phyloP scores from a whole-genome alignment of 495 filamentous ascomycete species.

The Penicillium lividum region DNA sequence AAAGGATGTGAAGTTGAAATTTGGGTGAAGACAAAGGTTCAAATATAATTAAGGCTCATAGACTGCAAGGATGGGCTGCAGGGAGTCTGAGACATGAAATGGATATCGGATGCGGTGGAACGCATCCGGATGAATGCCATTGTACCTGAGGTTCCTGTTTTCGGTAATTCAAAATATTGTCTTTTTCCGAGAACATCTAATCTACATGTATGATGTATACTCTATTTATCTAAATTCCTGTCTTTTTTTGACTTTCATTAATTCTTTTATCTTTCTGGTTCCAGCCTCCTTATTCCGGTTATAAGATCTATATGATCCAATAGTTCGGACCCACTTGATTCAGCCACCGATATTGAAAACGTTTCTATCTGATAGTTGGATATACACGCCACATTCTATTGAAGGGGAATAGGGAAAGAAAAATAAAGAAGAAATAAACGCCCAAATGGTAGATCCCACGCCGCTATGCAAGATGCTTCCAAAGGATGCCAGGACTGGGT shows the following conservation, averaged over 20 bases:
- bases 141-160: constrained; percentile 18
- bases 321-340: constrained; percentile 29
- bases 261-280: background rate
- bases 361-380: constrained; percentile 13
- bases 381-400: constrained; percentile 20
- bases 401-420: background rate
- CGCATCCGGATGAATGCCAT: constrained; percentile 27
- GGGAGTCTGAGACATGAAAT: constrained; percentile 28
- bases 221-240: too few relatives aligned
- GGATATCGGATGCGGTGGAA: constrained; percentile 15
- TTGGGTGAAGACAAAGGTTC: background rate
- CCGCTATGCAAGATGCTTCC: constrained; percentile 33
- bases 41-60: background rate
- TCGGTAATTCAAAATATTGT: constrained; percentile 4
- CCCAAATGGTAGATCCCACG: constrained; percentile 17
- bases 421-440: constrained; percentile 2
- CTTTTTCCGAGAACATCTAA: constrained; percentile 8
- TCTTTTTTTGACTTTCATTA: background rate
- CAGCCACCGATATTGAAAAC: constrained; percentile 14
- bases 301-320: constrained; percentile 3
- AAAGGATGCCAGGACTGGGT: constrained; percentile 20
- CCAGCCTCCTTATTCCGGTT: background rate
- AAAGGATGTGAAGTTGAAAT: background rate
- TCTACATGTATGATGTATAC: background rate
- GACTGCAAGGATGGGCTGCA: constrained; percentile 30